Evolutionary conservation across 2,329 filamentous ascomycete species (phyloP), one percentile per base, ranked within the genome.

Genomic region (Diaporthe citriasiana): DNA sequence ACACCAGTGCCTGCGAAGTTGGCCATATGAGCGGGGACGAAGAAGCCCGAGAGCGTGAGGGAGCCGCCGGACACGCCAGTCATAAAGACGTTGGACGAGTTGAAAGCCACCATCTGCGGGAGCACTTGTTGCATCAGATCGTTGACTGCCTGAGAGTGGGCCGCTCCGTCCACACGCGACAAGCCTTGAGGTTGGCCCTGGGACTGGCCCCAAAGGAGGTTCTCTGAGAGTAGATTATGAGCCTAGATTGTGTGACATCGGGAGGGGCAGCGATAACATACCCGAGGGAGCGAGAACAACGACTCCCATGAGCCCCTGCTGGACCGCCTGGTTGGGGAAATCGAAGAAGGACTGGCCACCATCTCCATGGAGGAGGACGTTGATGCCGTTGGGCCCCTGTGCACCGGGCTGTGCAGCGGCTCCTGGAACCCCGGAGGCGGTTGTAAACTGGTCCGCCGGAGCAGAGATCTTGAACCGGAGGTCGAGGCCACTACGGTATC

Each of bases 161-260:
- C 87, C 0, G 85, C 88, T 74, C 89, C 89, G 78, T 91, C 86
- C 6, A 87, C 87, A 30, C 89, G 86, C 56, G 87, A 78, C 30
- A 89, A 84, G 1, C 88, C 88, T 3, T 81, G 76, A 74, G 88
- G 88, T 35, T 87, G 87, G 72, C 89, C 89, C 85, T 88, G 89
- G 83, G 87, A 87, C 63, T 89, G 88, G 71, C 89, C 89, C 89
- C 89, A 91, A 83, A 90, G 90, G 45, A 88, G 84, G 75, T 88
- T 63, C 45, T 74, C 72, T 56, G 74, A 55, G 7, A 55, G 7
- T 1, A 9, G 33, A 40, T 1, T 19, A 35, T 68, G n/a, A 56
- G 51, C 17, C 15, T 19, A 27, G 27, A 33, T 22, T 6, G 13
- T 35, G 25, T 19, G 56, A 6, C 35, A 25, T 17, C 4, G 12